Base-by-base conservation (phyloP, 371 early-diverging fungal genomes). In the Vairimorpha necatrix region DNA sequence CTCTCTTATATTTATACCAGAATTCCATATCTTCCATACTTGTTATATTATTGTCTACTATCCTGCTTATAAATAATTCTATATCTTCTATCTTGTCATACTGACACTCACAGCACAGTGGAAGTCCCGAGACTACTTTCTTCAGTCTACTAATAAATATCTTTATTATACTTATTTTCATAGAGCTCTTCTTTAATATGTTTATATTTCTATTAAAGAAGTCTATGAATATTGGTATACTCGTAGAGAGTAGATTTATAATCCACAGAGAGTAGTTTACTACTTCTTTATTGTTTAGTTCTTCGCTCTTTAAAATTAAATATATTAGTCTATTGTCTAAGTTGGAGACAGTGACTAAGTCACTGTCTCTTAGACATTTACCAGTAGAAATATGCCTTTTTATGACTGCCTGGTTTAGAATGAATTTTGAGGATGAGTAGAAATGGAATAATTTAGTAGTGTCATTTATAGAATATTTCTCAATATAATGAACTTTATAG, bases 221-320 rank as follows among this genome's bases (percentile, higher is more conserved):
- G 32, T 34, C 63, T 26, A 58, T 14, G 7, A 76, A 38, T 7
- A 76, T n/a, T 18, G 71, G 71, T 38, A 76, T 36, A 65, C 67
- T 66, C 0, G 56, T 34, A 30, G 66, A 65, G 1, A 69, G 18
- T 1, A 76, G 38, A 66, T 76, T 76, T 26, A 76, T 48, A 39
- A 76, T 70, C 76, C 76, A 76, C 0, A 76, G 42, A n/a, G 47
- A 33, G 28, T 76, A 76, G n/a, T 63, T 76, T 18, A 36, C 39
- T 30, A 65, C 18, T n/a, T 76, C 71, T 39, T 32, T 76, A 33
- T 39, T 67, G 13, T 56, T 18, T 32, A 76, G 26, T 30, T 20
- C 20, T 26, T 76, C 60, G 2, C 42, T 56, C 36, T 76, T 76
- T 42, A 33, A 48, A 26, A 76, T 28, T 50, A 76, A n/a, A 48